phyloP scores from a whole-genome alignment of 805 yeast genomes.

The Candida sanyiensis region DNA sequence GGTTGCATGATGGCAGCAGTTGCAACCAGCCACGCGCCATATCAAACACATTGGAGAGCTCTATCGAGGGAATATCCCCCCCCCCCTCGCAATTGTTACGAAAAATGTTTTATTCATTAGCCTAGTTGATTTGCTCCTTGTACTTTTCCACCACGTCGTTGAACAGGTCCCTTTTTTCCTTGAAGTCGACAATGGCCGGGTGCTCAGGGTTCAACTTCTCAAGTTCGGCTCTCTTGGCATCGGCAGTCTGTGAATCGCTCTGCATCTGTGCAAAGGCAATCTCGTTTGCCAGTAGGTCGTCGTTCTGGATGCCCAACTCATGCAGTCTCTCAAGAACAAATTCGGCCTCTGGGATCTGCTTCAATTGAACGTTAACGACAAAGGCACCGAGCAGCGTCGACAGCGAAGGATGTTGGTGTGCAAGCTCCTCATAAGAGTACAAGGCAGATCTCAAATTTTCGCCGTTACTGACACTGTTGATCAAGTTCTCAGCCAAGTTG shows the following conservation, averaged over 20 bases:
- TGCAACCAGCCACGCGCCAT: too few species aligned
- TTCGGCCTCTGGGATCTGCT: conserved; percentile 77
- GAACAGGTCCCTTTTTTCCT: conserved; percentile 58
- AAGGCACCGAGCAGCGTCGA: conserved; percentile 58
- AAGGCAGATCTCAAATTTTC: conserved; percentile 38
- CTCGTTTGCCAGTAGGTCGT: conserved; percentile 56
- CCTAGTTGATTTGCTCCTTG: conserved; percentile 22
- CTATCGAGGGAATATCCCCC: too few species aligned
- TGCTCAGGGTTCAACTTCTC: conserved; percentile 47
- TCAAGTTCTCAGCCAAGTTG: conserved; percentile 77
- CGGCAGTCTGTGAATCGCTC: conserved; percentile 33
- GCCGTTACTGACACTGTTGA: conserved; percentile 37
- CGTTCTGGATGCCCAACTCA: conserved; percentile 34
- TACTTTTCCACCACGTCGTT: conserved; percentile 66
- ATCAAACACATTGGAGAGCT: too few species aligned
- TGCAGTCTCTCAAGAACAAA: conserved; percentile 48
- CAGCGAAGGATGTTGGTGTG: conserved; percentile 47
- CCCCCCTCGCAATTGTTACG: too few species aligned
- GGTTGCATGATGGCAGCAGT: too few species aligned
- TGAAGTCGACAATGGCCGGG: conserved; percentile 49
- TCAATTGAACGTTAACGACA: conserved; percentile 70
- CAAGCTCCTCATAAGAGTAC: conserved; percentile 77
- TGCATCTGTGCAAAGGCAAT: conserved; percentile 56
- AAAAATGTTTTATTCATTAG: too few species aligned
- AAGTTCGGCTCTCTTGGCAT: conserved; percentile 42